Base-by-base conservation (phyloP, 768 basidiomycete genomes). In the Tylopilus rubrobrunneus region DNA sequence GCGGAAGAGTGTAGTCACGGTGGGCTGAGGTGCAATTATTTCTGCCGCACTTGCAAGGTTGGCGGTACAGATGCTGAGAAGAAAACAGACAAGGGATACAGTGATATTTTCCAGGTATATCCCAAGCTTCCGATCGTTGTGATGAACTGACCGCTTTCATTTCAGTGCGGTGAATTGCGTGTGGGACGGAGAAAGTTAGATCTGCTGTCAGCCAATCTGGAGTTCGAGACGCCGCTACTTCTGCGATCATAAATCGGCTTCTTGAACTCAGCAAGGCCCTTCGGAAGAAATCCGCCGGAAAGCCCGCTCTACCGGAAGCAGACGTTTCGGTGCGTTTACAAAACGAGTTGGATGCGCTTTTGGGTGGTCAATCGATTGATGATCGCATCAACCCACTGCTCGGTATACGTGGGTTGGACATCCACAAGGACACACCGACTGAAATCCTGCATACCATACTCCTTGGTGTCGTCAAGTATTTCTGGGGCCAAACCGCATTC, bases 21-120 rank as follows among this genome's bases (percentile, higher is more conserved):
- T 19, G 70, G 73, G 0, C 28, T 71, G 1, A 61, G 47, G 9
- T 62, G 66, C 17, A 75, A 73, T 19, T 61, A 60, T 40, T 61
- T 72, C 33, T 75, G 74, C 34, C 59, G 58, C 3, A 66, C 56
- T 7, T 75, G 73, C 43, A 56, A 69, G n/a, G 67, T 64, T 5
- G 66, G 73, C 1, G 66, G 73, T 3, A 67, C 59, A 0, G 33
- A 55, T 9, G 14, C 34, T 2, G 34, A 34, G 21, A 71, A 71
- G 46, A 43, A 56, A 40, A 48, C 60, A 0, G 58, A 71, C 37
- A 51, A 67, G 4, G 70, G 73, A 2, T 73, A 61, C 53, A 28
- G 15, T 12, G n/a, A 17, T 3, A 46, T 68, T 5, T 72, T 67
- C n/a, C 27, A 40, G 45, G 31, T 31, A 25, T 29, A 9, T 29